phyloP scores from a whole-genome alignment of 2,329 filamentous ascomycete genomes.

The Curvularia eragrostidis region DNA sequence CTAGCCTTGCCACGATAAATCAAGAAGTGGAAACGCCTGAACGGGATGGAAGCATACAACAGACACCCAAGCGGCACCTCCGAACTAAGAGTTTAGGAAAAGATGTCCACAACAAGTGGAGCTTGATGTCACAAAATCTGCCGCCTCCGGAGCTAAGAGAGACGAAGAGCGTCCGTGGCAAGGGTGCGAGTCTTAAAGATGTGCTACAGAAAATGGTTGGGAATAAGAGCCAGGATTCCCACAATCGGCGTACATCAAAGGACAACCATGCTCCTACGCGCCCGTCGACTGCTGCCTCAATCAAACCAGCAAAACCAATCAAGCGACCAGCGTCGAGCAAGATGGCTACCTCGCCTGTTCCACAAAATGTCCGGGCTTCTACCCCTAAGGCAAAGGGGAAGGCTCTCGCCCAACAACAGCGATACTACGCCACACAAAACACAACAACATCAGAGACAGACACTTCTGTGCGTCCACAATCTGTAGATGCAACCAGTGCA shows the following conservation, averaged over 20 bases:
- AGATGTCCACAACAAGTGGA: slow-evolving; percentile 19
- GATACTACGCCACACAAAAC: slow-evolving; percentile 26
- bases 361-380: neutral
- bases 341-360: neutral
- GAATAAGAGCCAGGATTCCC: slow-evolving; percentile 16
- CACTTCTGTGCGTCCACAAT: slow-evolving; percentile 12
- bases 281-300: slow-evolving; percentile 9
- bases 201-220: slow-evolving; percentile 40
- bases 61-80: slow-evolving; percentile 24
- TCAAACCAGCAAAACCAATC: neutral
- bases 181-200: slow-evolving; percentile 34
- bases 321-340: neutral
- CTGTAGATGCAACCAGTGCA: slow-evolving; percentile 9
- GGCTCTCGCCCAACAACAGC: slow-evolving; percentile 11
- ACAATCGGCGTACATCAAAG: slow-evolving; percentile 12
- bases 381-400: neutral
- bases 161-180: slow-evolving; percentile 21
- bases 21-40: slow-evolving; percentile 11
- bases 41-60: slow-evolving; percentile 25
- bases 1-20: slow-evolving; percentile 16
- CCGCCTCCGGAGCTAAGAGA: slow-evolving; percentile 32
- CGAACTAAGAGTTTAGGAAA: slow-evolving; percentile 21
- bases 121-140: slow-evolving; percentile 30
- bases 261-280: slow-evolving; percentile 9
- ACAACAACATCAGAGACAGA: neutral